Evolutionary conservation across 164 flowering plant genomes (phyloP).

Genomic region (Protea cynaroides): DNA sequence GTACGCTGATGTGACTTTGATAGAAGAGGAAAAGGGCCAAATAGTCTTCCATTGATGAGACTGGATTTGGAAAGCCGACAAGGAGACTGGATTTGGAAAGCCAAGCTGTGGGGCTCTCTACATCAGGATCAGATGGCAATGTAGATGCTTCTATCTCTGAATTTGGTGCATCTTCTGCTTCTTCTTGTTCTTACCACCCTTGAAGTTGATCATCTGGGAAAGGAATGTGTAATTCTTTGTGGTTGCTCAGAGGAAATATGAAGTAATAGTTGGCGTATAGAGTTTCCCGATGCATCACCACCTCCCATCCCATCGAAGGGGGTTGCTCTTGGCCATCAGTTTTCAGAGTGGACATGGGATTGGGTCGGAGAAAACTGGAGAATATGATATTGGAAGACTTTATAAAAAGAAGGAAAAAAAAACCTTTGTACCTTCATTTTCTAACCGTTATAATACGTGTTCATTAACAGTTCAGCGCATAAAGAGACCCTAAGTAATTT

Average conservation of each 20-base stretch:
- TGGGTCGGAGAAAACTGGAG: neutral
- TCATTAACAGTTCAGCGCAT: no score
- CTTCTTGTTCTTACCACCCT: neutral
- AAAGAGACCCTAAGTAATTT: no score
- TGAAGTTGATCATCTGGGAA: neutral
- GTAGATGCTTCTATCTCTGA: no score
- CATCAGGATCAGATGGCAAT: neutral
- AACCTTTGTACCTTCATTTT: no score
- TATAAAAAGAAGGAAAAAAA: no score
- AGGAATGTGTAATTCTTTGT: slow-evolving; percentile 1
- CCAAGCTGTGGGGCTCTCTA: neutral
- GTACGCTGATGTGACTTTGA: neutral
- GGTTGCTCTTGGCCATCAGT: neutral
- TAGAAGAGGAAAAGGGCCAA: neutral
- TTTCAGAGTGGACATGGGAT: neutral
- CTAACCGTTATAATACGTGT: no score
- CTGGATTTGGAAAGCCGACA: neutral
- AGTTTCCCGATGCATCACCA: neutral
- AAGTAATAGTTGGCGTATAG: neutral
- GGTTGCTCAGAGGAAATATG: slow-evolving; percentile 9
- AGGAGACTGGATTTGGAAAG: neutral
- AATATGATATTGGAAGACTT: no score
- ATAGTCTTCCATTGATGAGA: neutral
- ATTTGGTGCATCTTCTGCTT: no score
- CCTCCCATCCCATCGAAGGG: slow-evolving; percentile 2